Conservation (phyloP, 1,139 yeast genomes). For the Hansenula anomala region DNA sequence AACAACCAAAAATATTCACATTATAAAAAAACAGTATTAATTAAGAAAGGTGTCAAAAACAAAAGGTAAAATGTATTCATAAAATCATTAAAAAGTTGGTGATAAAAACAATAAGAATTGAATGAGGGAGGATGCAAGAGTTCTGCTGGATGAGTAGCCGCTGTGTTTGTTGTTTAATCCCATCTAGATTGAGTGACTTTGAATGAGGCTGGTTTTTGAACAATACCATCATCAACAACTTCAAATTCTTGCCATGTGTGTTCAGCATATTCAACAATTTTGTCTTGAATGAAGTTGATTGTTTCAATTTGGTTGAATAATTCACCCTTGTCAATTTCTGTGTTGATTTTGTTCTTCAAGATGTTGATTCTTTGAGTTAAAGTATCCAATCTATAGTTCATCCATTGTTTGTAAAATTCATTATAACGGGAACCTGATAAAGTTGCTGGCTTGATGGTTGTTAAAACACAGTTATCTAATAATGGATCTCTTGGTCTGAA, state of each 20-base stretch:
- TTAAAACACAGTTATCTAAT: slow-evolving; percentile 35
- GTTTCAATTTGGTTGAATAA: slow-evolving; percentile 37
- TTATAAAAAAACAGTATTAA: no score
- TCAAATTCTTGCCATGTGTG: slow-evolving; percentile 46
- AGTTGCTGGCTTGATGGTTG: slow-evolving; percentile 35
- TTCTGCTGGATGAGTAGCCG: no score
- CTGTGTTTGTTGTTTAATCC: slow-evolving; percentile 2
- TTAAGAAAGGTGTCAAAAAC: no score
- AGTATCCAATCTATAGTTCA: slow-evolving; percentile 38
- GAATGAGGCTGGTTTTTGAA: slow-evolving; percentile 15
- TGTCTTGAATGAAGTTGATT: slow-evolving; percentile 31
- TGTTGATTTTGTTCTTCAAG: slow-evolving; percentile 25
- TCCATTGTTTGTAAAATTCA: slow-evolving; percentile 40
- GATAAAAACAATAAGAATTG: no score
- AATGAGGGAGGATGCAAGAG: no score
- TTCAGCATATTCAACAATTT: slow-evolving; percentile 33
- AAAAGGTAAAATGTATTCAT: no score
- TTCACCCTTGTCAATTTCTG: slow-evolving; percentile 20
- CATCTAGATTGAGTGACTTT: slow-evolving; percentile 9
- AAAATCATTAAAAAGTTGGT: no score
- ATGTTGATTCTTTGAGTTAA: slow-evolving; percentile 32
- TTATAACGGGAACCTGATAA: slow-evolving; percentile 30
- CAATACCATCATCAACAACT: slow-evolving; percentile 29
- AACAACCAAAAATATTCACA: no score
- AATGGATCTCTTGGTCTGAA: slow-evolving; percentile 38